Evolutionary conservation across 495 filamentous ascomycete genomes (phyloP), one percentile per base, ranked within the genome.

Genomic region (Ascodesmis nigricans): DNA sequence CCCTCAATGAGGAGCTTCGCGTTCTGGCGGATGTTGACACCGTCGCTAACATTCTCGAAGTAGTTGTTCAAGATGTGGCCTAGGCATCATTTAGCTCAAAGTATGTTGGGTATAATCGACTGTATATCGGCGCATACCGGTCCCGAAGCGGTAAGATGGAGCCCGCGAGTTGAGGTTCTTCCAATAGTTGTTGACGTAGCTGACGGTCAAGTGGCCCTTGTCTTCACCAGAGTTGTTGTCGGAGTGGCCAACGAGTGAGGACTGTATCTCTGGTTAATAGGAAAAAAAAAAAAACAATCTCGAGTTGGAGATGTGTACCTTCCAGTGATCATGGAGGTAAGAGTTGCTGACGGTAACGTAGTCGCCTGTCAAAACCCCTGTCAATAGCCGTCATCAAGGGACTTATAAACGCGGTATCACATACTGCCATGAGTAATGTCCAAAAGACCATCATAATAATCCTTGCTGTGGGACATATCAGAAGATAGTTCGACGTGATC

Each of bases 381-480:
- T n/a, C n/a, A n/a, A n/a, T n/a, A n/a, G n/a, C n/a, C n/a, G n/a
- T n/a, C n/a, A n/a, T n/a, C n/a, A n/a, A n/a, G n/a, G n/a, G n/a
- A n/a, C n/a, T n/a, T n/a, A n/a, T n/a, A n/a, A n/a, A n/a, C n/a
- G n/a, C n/a, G n/a, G n/a, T n/a, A n/a, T 30, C 47, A 65, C 37
- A 69, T 60, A 8, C 56, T 52, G 13, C 52, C 66, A 36, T 69
- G 66, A 16, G 59, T 59, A 33, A 73, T 53, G 48, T 75, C 72
- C 26, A 74, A 46, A 0, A 75, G 58, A 2, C 73, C 73, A 40
- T 76, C 73, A 46, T 74, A 75, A 45, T 67, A 70, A 52, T 78
- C 71, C 51, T 71, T 73, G 55, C 59, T 60, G 39, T 58, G 57
- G 44, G 56, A 55, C 21, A 54, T 52, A 44, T 69, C 59, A 23